Evolutionary conservation across 2,329 filamentous ascomycete species (phyloP).

Genomic region (Clarireedia monteithiana): DNA sequence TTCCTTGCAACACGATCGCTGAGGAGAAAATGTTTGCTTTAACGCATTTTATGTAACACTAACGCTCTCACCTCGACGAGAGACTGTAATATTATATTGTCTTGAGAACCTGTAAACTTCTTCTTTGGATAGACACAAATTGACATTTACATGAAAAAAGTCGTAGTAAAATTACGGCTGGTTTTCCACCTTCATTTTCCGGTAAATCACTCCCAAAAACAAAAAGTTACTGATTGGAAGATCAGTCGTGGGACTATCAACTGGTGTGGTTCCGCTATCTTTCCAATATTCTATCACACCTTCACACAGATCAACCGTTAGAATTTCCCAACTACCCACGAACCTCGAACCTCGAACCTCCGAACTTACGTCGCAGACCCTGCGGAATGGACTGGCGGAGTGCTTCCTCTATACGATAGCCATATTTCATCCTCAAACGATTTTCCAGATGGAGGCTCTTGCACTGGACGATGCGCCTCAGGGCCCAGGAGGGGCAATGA

Average conservation of each 20-base stretch:
- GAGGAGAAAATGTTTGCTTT: no score
- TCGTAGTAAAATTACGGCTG: no score
- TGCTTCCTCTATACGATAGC: conserved; percentile 14
- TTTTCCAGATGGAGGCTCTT: conserved; percentile 44
- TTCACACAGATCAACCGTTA: background rate
- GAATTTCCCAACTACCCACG: conserved; percentile 1
- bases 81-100: no score
- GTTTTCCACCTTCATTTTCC: no score
- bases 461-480: conserved; percentile 40
- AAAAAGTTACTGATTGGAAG: no score
- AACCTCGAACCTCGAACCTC: conserved; percentile 2
- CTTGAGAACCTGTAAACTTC: no score
- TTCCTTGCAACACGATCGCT: no score
- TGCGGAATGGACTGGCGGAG: conserved; percentile 23
- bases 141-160: no score
- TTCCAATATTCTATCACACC: background rate
- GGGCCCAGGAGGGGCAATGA: conserved; percentile 21
- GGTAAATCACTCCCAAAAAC: no score
- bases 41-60: no score
- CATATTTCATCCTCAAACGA: conserved; percentile 21
- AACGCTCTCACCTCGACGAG: no score
- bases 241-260: background rate
- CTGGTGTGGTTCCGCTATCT: background rate
- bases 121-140: no score
- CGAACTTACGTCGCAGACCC: background rate